Evolutionary conservation across 2,329 filamentous ascomycete species (phyloP), one percentile per base, ranked within the genome.

Genomic region (Hymenoscyphus linearis): DNA sequence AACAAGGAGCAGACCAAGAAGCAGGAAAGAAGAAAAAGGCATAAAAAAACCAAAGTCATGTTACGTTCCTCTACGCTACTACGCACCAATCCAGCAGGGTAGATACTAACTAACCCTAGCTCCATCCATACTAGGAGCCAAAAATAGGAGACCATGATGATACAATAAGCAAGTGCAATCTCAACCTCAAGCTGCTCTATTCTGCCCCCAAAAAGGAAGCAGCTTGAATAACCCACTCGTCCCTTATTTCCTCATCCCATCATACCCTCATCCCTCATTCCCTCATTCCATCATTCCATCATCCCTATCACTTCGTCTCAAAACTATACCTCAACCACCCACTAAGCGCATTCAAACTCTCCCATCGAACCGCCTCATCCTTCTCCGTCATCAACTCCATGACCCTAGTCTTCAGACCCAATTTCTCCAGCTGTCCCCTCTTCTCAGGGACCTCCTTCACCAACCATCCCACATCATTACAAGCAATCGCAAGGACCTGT

Each of bases 311-410:
- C 59, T 72, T 72, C 40, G 70, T 72, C 59, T 85, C 83, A 74
- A 87, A 86, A 63, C 80, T 88, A 77, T 90, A 90, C 69, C 86
- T 82, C 74, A 91, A 75, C 86, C 88, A 91, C 74, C 89, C 88
- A 22, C 88, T 87, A 26, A 90, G 85, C 35, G 88, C 87, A 68
- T 85, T 84, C 76, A 91, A 75, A 73, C 85, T 88, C 76, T 91
- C 88, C 86, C 87, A 90, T 68, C 88, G 77, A 25, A 91, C 87
- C 50, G 79, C 80, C 75, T 90, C 87, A 70, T 90, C 86, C 64
- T 81, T 79, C 72, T 89, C 85, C 60, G 82, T 80, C 88, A 91
- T 90, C 68, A 90, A 73, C 71, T 85, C 85, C 86, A 91, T 89
- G 47, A 90, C 84, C 62, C 86, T 78, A 3, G 79, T 79, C 77